Base-by-base conservation (phyloP, 768 basidiomycete genomes). In the Mycena pura region DNA sequence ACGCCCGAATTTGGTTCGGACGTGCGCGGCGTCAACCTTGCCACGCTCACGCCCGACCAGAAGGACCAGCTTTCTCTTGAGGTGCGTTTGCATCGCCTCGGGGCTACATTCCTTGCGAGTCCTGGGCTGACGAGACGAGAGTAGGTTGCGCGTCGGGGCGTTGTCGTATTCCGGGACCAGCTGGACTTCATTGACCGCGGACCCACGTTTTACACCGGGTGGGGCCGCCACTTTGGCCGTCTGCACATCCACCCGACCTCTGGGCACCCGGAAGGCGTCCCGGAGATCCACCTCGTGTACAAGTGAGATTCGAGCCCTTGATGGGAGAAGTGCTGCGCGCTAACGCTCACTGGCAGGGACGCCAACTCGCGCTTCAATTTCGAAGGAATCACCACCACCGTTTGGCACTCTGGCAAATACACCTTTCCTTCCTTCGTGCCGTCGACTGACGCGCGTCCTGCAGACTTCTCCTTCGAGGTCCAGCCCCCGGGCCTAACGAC, bases 401-500 rank as follows among this genome's bases (percentile, higher is more conserved):
- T 83, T 62, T 95, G 92, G 93, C 92, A 94, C 72, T 89, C 89
- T 3, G 60, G 60, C 59, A 39, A 5, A 41, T 13, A 1, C 27
- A 28, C 44, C 29, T 39, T 11, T 14, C 19, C 5, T 10, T 21
- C 9, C 41, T 1, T 38, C 39, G 1, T 31, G 13, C 3, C 29
- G 17, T 24, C 15, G 29, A n/a, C 44, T 40, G 7, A 60, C 38
- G 1, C 19, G n/a, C 17, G 3, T 3, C 7, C 6, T 6, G 25
- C 51, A 66, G 91, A 92, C 73, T 90, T 91, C 40, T 88, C 88
- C 3, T 94, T 94, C 71, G 93, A 95, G 74, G 80, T 86, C n/a
- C 92, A 95, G 71, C 93, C 93, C 19, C 92, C 92, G 3, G 93
- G 92, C 27, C 74, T 93, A 28, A 95, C 93, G 6, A 90, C 91